These are phyloP conservation scores for Monilinia fructigena DNA, from an alignment of 2,329 filamentous ascomycete species.

Conservation along the genomic window DNA sequence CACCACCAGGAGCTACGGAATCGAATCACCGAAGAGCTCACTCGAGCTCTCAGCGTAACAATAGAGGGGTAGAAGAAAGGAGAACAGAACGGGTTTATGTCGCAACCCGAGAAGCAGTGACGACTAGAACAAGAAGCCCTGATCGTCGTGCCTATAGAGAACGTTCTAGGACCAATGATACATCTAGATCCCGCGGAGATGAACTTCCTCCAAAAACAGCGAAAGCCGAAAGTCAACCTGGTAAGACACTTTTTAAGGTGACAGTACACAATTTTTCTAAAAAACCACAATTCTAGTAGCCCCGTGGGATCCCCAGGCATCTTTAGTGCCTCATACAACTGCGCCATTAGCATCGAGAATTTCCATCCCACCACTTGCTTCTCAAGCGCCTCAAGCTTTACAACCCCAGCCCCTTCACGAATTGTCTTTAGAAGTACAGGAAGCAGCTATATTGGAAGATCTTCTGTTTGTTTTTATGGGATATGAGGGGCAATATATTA, in stretches of 20 bases:
- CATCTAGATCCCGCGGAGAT: constrained; percentile 31
- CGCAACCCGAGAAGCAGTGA: constrained; percentile 62
- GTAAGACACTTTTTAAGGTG: constrained; percentile 40
- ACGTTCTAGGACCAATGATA: constrained; percentile 32
- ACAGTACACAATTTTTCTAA: constrained; percentile 13
- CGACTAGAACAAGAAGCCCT: constrained; percentile 59
- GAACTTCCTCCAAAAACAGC: constrained; percentile 41
- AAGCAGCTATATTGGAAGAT: constrained; percentile 84
- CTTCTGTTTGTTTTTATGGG: constrained; percentile 96
- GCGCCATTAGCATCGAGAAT: constrained; percentile 52
- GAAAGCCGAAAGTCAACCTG: constrained; percentile 50
- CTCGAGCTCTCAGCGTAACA: constrained; percentile 54
- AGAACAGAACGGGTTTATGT: constrained; percentile 57
- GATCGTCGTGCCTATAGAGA: constrained; percentile 40
- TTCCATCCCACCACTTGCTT: constrained; percentile 69
- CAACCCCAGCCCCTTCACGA: constrained; percentile 67
- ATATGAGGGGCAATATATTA: constrained; percentile 96
- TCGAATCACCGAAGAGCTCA: constrained; percentile 56
- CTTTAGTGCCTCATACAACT: constrained; percentile 64
- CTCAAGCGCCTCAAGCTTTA: constrained; percentile 65
- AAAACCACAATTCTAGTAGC: constrained; percentile 37
- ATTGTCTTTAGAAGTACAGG: constrained; percentile 77
- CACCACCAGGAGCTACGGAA: constrained; percentile 30
- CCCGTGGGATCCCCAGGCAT: constrained; percentile 78
- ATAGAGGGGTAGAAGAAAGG: constrained; percentile 47